Base-by-base conservation (phyloP, 2,329 filamentous ascomycete species). In the Lasiodiplodia citricola region DNA sequence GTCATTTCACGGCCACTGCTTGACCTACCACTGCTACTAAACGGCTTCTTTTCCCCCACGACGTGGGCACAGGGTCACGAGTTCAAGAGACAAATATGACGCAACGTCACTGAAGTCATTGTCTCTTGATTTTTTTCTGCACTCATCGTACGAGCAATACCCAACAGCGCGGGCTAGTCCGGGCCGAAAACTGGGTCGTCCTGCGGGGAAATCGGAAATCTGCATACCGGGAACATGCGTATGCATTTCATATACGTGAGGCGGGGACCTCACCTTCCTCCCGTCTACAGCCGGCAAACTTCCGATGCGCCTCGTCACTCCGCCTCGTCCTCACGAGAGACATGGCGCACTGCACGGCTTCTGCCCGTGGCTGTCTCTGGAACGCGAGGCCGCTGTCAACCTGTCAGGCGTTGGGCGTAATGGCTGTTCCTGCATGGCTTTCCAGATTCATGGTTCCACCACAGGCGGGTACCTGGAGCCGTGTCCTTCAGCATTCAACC, bases 381-480 rank as follows among this genome's bases (percentile, higher is more conserved):
- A 18, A 38, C 44, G 25, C 16, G n/a, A 37, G 44, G 31, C 47
- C 31, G 28, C 44, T 64, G 60, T 64, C 60, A 64, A 52, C 44
- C 51, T 64, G 60, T 64, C 47, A 64, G 60, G 47, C 60, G 47
- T 25, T 21, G 11, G 18, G 11, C 10, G 11, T 23, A 38, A 52
- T 64, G 11, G 38, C 2, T 25, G 44, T 64, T 51, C 60, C 44
- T 64, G 60, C 60, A 64, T 52, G 38, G 52, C n/a, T 14, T 25
- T 25, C 60, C 60, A n/a, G 10, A 64, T 52, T 25, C 28, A 31
- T 51, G 28, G 60, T 64, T 64, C n/a, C 60, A 64, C 60, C 18
- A 31, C 60, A 64, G 16, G 18, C 60, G 47, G 60, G 60, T 64
- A 64, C 60, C 60, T 64, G 60, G 60, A 25, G 25, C n/a, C 13